phyloP scores from a whole-genome alignment of 768 basidiomycete genomes.

The Cystobasidium ongulense region DNA sequence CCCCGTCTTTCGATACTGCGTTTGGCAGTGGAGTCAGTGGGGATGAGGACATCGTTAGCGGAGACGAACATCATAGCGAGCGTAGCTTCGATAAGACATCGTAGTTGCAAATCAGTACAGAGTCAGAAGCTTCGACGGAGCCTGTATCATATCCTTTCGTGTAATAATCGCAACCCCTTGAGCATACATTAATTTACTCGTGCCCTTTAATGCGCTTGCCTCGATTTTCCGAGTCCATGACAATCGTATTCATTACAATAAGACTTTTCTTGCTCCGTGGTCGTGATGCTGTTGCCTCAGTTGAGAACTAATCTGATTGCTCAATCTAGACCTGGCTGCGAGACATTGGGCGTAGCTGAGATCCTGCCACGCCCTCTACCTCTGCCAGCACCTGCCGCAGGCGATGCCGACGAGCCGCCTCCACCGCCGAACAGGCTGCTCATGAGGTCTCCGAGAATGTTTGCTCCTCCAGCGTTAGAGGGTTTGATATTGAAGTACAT shows the following conservation, averaged over 20 bases:
- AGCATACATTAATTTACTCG: not conserved
- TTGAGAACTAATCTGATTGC: not conserved
- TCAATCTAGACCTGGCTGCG: constrained; percentile 3
- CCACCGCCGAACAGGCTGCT: constrained; percentile 78
- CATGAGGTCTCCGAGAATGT: constrained; percentile 81
- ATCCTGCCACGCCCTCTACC: constrained; percentile 14
- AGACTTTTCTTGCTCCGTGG: no score
- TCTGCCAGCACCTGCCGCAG: constrained; percentile 1
- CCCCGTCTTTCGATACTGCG: not conserved
- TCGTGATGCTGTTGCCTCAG: no score
- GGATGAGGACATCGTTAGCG: constrained; percentile 2
- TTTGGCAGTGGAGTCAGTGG: constrained; percentile 18
- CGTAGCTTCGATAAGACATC: constrained; percentile 10
- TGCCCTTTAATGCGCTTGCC: no score
- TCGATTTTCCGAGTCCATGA: no score
- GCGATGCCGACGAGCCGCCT: constrained; percentile 23
- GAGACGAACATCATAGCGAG: constrained; percentile 11
- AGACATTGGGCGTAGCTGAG: not conserved
- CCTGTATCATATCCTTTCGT: not conserved
- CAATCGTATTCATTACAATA: no score
- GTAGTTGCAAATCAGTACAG: not conserved
- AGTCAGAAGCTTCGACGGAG: not conserved
- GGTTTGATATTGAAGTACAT: constrained; percentile 82
- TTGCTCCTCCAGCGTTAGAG: constrained; percentile 57
- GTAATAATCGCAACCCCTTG: no score